Base-by-base conservation (phyloP, 2,329 filamentous ascomycete genomes). In the Hypocreales sp. region DNA sequence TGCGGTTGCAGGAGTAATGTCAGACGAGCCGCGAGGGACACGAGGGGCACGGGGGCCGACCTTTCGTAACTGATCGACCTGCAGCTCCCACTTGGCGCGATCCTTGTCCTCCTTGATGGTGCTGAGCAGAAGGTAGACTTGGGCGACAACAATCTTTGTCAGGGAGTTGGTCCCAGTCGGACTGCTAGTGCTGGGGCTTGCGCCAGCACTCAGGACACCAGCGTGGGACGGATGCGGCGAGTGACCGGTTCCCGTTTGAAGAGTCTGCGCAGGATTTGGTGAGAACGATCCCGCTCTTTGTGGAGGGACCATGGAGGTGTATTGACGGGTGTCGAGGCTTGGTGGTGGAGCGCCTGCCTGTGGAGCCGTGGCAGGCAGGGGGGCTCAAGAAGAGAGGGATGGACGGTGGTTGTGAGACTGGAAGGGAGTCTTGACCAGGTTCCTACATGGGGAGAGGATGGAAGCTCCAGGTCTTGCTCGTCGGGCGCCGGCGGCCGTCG, bases 61-160 rank as follows among this genome's bases (percentile, higher is more conserved):
- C 71, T 92, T 92, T 54, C 76, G 75, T 46, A 98, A 78, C 61
- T 92, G 86, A 45, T 92, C 82, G 47, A 75, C 77, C 59, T 93
- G 86, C 40, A 76, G 66, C 53, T 92, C 83, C 79, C 82, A 93
- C 80, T 92, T 93, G 46, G 72, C 71, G 47, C 77, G 73, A 48
- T 72, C 84, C 58, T 84, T 84, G 53, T 92, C 87, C 60, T 94
- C 84, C 54, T 90, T 94, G 49, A 95, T 79, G 19, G 83, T 84
- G 58, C 86, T 90, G 39, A 98, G 68, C 31, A 98, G 71, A 38
- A 98, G 74, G 58, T 90, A 92, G 40, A 95, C 75, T 62, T 98
- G 90, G 39, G 90, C 84, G 46, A 93, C 77, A 44, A 90, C 84
- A 53, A 98, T 90, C 59, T 92, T 94, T 35, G 79, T 79, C 43